Conservation (phyloP, 2,329 filamentous ascomycete genomes). For the Talaromyces sp. region DNA sequence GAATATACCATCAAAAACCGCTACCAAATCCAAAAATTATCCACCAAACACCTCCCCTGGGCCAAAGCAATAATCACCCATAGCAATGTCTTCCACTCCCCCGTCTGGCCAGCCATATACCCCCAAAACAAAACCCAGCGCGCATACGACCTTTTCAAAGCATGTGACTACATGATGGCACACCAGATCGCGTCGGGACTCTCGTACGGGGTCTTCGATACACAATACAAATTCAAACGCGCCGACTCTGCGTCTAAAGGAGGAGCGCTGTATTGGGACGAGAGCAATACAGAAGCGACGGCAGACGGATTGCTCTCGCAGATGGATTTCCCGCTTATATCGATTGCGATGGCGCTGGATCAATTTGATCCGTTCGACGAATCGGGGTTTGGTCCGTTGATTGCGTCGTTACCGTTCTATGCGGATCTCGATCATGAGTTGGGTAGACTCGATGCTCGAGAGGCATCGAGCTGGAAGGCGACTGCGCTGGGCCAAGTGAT, state of each 20-base stretch:
- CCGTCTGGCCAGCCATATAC: constrained; percentile 20
- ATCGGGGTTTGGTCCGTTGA: constrained; percentile 16
- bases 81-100: constrained; percentile 22
- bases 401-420: not conserved
- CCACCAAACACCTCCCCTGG: constrained; percentile 18
- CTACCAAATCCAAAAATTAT: constrained; percentile 21
- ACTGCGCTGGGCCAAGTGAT: constrained; percentile 31
- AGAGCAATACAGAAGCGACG: not conserved
- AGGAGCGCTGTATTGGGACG: constrained; percentile 3
- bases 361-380: constrained; percentile 23
- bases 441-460: constrained; percentile 20
- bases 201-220: constrained; percentile 40
- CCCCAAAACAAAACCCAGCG: constrained; percentile 16
- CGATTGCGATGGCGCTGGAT: constrained; percentile 36
- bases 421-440: not conserved
- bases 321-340: constrained; percentile 41
- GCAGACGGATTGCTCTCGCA: constrained; percentile 13
- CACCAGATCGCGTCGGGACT: constrained; percentile 36
- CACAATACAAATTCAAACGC: constrained; percentile 34
- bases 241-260: constrained; percentile 22
- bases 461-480: constrained; percentile 25
- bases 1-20: constrained; percentile 10
- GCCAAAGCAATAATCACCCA: constrained; percentile 19
- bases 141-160: constrained; percentile 2
- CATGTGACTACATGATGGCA: constrained; percentile 28